A percentile compares a stretch with the other conserved stretches of the same genome.
Conservation (phyloP, 352 stramenopile species). For the Pythium periplocum region DNA sequence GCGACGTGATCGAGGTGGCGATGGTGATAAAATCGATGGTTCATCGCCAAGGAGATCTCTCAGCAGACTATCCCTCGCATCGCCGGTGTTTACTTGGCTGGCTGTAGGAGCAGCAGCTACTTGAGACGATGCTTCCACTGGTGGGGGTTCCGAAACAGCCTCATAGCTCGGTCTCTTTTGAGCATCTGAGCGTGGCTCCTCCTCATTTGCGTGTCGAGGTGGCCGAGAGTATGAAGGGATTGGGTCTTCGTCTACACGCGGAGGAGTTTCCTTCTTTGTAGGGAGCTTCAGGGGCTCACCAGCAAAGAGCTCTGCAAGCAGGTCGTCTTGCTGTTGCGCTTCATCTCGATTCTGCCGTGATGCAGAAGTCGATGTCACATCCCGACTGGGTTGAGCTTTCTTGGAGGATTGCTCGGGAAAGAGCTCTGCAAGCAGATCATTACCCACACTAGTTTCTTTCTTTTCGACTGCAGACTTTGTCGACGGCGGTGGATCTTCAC, state of each 20-base stretch:
- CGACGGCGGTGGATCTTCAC: not conserved
- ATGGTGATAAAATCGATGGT: constrained; percentile 1
- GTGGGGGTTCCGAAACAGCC: no score
- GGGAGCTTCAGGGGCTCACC: constrained; percentile 4
- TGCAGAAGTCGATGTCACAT: not conserved
- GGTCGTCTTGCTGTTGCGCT: constrained; percentile 19
- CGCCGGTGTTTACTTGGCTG: no score
- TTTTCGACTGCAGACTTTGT: not conserved
- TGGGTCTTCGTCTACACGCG: no score
- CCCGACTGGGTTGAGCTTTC: not conserved
- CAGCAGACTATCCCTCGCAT: constrained; percentile 42
- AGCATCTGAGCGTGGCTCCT: no score
- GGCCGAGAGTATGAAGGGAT: no score
- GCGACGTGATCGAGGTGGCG: constrained; percentile 23
- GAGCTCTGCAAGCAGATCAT: constrained; percentile 21
- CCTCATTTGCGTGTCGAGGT: no score
- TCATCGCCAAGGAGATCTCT: constrained; percentile 39
- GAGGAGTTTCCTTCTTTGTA: no score
- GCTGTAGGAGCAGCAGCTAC: no score
- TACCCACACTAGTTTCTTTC: constrained; percentile 1
- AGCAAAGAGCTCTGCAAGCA: constrained; percentile 33
- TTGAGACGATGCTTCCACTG: no score
- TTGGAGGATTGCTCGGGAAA: constrained; percentile 9
- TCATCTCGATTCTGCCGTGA: not conserved
- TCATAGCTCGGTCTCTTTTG: no score